Percentiles rank a stretch among this genome's conserved stretches.
phyloP scores from a whole-genome alignment of 2,329 filamentous ascomycete species.

The Myriangium duriaei region DNA sequence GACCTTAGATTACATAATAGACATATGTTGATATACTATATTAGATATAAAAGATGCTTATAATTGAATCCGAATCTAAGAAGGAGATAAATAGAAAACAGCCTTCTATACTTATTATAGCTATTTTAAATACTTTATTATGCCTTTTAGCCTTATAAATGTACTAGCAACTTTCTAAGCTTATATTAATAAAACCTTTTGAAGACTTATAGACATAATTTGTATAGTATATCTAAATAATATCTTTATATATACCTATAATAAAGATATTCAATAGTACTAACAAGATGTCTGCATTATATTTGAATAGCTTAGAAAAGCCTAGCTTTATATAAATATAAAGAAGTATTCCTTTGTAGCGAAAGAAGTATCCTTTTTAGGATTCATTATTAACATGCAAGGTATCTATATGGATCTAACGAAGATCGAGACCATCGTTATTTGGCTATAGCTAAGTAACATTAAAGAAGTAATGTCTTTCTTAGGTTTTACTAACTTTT shows the following conservation, averaged over 20 bases:
- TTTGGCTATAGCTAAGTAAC: slow-evolving; percentile 1
- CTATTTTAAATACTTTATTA: slow-evolving; percentile 17
- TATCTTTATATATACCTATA: slow-evolving; percentile 21
- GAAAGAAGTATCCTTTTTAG: slow-evolving; percentile 13
- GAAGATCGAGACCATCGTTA: neutral
- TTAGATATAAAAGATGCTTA: slow-evolving; percentile 18
- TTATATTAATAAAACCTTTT: slow-evolving; percentile 17
- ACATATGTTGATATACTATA: slow-evolving; percentile 13
- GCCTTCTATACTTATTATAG: slow-evolving; percentile 16
- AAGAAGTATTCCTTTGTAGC: slow-evolving; percentile 12
- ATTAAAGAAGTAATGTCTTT: slow-evolving; percentile 9
- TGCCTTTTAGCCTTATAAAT: slow-evolving; percentile 18
- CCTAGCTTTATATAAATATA: slow-evolving; percentile 9
- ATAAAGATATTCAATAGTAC: slow-evolving; percentile 3
- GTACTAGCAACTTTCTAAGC: slow-evolving; percentile 17
- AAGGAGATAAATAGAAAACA: slow-evolving; percentile 16
- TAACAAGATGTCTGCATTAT: slow-evolving; percentile 4
- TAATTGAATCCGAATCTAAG: slow-evolving; percentile 17
- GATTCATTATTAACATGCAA: slow-evolving; percentile 9
- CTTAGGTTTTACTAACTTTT: slow-evolving; percentile 12
- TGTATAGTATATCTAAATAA: slow-evolving; percentile 21
- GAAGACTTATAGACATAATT: slow-evolving; percentile 10
- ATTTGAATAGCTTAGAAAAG: slow-evolving; percentile 6
- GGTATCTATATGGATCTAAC: slow-evolving; percentile 3
- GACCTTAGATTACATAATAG: slow-evolving; percentile 13